phyloP scores from a whole-genome alignment of 2,329 filamentous ascomycete genomes.

The Aspergillus texensis region DNA sequence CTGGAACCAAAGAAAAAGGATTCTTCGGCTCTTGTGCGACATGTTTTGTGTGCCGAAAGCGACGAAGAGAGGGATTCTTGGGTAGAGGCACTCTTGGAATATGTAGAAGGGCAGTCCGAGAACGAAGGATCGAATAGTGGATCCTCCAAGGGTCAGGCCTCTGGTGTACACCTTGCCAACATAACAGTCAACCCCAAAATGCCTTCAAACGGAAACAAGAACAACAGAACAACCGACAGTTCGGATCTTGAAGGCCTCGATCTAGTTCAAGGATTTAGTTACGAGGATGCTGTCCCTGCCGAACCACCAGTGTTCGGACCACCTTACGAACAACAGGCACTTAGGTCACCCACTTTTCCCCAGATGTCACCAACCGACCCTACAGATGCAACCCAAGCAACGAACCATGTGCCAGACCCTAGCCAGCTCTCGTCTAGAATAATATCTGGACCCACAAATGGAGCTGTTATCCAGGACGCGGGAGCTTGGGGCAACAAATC shows the following conservation, averaged over 20 bases:
- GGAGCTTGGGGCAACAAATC: conserved; percentile 83
- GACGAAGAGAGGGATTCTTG: conserved; percentile 89
- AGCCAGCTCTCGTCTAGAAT: conserved; percentile 41
- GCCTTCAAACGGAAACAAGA: conserved; percentile 29
- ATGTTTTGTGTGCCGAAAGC: conserved; percentile 94
- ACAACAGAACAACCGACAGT: conserved; percentile 40
- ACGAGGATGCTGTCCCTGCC: conserved; percentile 59
- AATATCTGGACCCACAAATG: conserved; percentile 88
- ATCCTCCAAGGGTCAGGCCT: conserved; percentile 22
- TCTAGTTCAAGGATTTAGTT: conserved; percentile 54
- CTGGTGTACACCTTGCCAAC: conserved; percentile 22
- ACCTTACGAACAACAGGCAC: conserved; percentile 34
- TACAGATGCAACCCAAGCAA: conserved; percentile 25
- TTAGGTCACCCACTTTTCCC: conserved; percentile 39
- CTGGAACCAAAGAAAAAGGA: conserved; percentile 97
- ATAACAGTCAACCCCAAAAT: conserved; percentile 29
- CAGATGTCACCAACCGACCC: conserved; percentile 32
- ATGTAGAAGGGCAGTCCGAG: conserved; percentile 66
- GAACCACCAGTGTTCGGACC: conserved; percentile 58
- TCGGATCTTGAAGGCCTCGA: conserved; percentile 39
- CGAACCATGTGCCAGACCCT: conserved; percentile 34
- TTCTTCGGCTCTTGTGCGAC: conserved; percentile 80
- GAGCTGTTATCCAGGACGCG: conserved; percentile 78
- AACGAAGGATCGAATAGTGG: conserved; percentile 29
- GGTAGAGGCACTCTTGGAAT: conserved; percentile 87